Evolutionary conservation across 2,329 filamentous ascomycete species (phyloP).

Genomic region (Epichloe gansuensis): DNA sequence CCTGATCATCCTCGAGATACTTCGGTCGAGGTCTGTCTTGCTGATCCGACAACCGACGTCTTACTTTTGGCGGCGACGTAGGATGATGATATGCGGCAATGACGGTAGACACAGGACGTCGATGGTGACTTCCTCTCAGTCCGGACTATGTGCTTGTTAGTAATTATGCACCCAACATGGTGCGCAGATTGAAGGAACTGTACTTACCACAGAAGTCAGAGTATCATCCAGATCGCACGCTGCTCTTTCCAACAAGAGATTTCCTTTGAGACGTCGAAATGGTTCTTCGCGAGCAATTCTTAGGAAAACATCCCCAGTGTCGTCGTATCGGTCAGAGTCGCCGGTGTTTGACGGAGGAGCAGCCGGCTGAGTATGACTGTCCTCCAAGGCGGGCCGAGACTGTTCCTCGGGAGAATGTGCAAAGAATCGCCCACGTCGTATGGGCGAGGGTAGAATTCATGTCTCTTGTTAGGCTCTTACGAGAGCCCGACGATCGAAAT

Average conservation of each 20-base stretch:
- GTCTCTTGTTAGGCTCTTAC: constrained; percentile 41
- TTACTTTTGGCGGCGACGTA: constrained; percentile 37
- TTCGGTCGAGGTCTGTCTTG: constrained; percentile 31
- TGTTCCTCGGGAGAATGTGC: constrained; percentile 35
- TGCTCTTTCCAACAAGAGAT: not conserved
- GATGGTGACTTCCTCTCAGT: constrained; percentile 32
- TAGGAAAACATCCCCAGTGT: constrained; percentile 47
- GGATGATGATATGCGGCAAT: constrained; percentile 33
- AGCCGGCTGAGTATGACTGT: constrained; percentile 11
- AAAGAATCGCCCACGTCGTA: constrained; percentile 32
- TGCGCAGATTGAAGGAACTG: not conserved
- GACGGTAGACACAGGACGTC: constrained; percentile 41
- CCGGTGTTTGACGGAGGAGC: not conserved
- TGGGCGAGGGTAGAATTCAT: constrained; percentile 35
- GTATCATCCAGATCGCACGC: constrained; percentile 15
- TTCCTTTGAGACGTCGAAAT: constrained; percentile 25
- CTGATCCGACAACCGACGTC: constrained; percentile 45
- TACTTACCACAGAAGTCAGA: constrained; percentile 36
- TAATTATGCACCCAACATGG: not conserved
- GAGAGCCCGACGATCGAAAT: constrained; percentile 45
- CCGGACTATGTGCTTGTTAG: constrained; percentile 29
- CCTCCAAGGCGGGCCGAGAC: constrained; percentile 40
- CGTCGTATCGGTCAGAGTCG: constrained; percentile 24
- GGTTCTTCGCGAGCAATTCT: constrained; percentile 45
- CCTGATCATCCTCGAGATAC: constrained; percentile 33